Percentiles rank a stretch among this genome's conserved stretches.
These are phyloP conservation scores for Scopulariopsis brevicaulis DNA, from an alignment of 2,329 filamentous ascomycete species.

Conservation along the genomic window DNA sequence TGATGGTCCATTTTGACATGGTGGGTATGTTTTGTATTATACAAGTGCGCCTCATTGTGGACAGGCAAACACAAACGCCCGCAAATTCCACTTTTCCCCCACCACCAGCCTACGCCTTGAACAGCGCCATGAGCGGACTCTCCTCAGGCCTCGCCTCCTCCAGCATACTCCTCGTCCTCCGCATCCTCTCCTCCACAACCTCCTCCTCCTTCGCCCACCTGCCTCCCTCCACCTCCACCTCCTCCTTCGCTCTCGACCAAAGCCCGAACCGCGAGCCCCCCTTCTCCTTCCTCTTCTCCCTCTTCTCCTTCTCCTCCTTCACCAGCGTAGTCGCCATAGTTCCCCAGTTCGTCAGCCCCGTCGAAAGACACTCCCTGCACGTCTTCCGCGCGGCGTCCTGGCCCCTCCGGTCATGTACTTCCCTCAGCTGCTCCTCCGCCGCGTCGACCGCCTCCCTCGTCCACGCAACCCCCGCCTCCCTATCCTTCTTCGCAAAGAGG, in stretches of 20 bases:
- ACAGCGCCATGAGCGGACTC: slow-evolving; percentile 20
- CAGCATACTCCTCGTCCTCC: slow-evolving; percentile 38
- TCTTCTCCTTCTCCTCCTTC: slow-evolving; percentile 30
- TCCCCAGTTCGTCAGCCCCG: slow-evolving; percentile 72
- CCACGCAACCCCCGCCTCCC: slow-evolving; percentile 72
- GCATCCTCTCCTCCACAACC: slow-evolving; percentile 39
- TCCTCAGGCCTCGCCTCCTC: slow-evolving; percentile 30
- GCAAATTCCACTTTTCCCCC: neutral
- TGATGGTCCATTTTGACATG: too few relatives aligned
- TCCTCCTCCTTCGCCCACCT: slow-evolving; percentile 44
- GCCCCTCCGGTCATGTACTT: slow-evolving; percentile 11
- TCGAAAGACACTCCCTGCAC: slow-evolving; percentile 67
- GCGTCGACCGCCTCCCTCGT: slow-evolving; percentile 78
- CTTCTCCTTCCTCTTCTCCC: slow-evolving; percentile 15
- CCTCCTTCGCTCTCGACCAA: slow-evolving; percentile 21
- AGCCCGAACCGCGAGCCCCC: slow-evolving; percentile 22
- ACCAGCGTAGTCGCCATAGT: slow-evolving; percentile 63
- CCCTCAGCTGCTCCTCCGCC: slow-evolving; percentile 56
- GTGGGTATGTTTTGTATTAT: neutral
- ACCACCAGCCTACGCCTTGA: slow-evolving; percentile 21
- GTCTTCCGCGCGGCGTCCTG: slow-evolving; percentile 27
- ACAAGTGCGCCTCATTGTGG: neutral
- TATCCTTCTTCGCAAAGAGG: slow-evolving; percentile 53
- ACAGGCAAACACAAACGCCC: neutral
- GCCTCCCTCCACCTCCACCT: slow-evolving; percentile 21